Conservation (phyloP, 495 filamentous ascomycete genomes). For the Aspergillus egyptiacus region DNA sequence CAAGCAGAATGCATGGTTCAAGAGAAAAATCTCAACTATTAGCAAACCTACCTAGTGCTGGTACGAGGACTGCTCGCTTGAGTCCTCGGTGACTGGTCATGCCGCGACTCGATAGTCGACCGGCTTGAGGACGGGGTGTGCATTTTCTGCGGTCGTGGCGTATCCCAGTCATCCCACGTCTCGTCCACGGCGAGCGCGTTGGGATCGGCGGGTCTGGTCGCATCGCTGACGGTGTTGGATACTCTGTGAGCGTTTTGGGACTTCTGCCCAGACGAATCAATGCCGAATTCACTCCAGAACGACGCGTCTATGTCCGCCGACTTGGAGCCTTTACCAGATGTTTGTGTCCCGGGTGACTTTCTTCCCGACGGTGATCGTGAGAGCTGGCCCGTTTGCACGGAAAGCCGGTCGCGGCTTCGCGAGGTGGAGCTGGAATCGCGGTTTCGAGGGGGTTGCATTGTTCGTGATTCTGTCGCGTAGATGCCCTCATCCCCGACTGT, state of each 20-base stretch:
- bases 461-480: slow-evolving; percentile 46
- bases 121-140: slow-evolving; percentile 45
- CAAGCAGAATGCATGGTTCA: slow-evolving; percentile 9
- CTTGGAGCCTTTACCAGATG: slow-evolving; percentile 45
- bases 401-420: slow-evolving; percentile 36
- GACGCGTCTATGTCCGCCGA: slow-evolving; percentile 41
- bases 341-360: slow-evolving; percentile 28
- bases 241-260: slow-evolving; percentile 31
- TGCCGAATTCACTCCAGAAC: slow-evolving; percentile 51
- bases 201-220: slow-evolving; percentile 28
- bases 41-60: slow-evolving; percentile 45
- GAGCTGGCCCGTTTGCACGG: slow-evolving; percentile 27
- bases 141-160: slow-evolving; percentile 41
- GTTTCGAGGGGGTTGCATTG: slow-evolving; percentile 31
- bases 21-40: slow-evolving; percentile 11
- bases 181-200: slow-evolving; percentile 53
- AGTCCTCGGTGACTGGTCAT: slow-evolving; percentile 42
- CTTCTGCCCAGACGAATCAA: slow-evolving; percentile 48
- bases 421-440: slow-evolving; percentile 33
- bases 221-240: slow-evolving; percentile 28
- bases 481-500: slow-evolving; percentile 90
- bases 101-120: slow-evolving; percentile 41
- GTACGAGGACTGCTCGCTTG: slow-evolving; percentile 45
- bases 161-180: slow-evolving; percentile 70
- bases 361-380: slow-evolving; percentile 36